Percentiles rank a stretch among this genome's conserved stretches.
Evolutionary conservation across 208 protist species (phyloP).

Genomic region (Acanthamoeba culbertsoni): DNA sequence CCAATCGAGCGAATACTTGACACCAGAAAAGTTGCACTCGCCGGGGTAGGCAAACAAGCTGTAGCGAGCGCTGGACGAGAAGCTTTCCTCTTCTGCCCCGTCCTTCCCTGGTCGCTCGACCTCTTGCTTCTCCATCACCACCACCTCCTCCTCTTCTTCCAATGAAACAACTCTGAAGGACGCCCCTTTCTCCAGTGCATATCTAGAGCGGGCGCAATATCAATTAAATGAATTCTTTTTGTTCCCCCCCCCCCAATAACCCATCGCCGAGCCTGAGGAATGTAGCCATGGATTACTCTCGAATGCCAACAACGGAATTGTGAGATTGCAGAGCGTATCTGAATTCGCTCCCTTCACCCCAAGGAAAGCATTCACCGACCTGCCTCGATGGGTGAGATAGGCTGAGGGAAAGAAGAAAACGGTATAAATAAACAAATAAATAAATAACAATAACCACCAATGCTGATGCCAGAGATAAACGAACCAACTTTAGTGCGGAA

Average conservation of each 20-base stretch:
- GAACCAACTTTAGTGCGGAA: conserved; percentile 71
- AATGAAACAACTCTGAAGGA: background rate
- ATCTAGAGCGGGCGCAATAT: conserved; percentile 15
- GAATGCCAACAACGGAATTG: conserved; percentile 87
- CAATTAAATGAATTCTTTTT: background rate
- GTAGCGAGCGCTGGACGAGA: background rate
- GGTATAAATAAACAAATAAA: no score
- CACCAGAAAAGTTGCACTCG: conserved; percentile 85
- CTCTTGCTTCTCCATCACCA: background rate
- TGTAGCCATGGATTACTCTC: no score
- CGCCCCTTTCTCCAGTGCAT: background rate
- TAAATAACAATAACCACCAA: no score
- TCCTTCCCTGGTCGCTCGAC: background rate
- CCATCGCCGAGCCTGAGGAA: no score
- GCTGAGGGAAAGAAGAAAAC: background rate
- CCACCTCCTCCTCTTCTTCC: background rate
- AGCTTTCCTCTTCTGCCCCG: background rate
- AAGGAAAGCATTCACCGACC: conserved; percentile 85
- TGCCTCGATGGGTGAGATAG: background rate
- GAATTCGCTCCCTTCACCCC: conserved; percentile 67
- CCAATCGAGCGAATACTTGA: conserved; percentile 75
- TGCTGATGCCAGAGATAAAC: no score
- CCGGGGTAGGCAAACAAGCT: conserved; percentile 83
- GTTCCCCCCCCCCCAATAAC: background rate
- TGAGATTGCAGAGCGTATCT: conserved; percentile 79